A percentile compares a stretch with the other conserved stretches of the same genome.
phyloP scores from a whole-genome alignment of 306 rosid genomes.

The Arachis stenosperma region DNA sequence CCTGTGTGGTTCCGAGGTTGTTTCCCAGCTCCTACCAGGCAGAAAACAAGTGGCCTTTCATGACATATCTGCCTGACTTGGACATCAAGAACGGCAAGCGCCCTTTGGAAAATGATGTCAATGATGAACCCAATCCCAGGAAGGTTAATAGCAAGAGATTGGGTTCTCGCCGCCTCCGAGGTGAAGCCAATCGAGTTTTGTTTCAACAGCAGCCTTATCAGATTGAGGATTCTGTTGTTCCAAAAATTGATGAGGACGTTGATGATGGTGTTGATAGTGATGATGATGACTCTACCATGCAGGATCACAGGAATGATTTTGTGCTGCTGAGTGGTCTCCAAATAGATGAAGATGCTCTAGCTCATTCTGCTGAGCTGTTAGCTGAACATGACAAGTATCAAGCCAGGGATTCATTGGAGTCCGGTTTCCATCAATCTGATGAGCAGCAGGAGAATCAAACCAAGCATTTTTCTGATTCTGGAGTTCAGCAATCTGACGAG shows the following conservation, averaged over 20 bases:
- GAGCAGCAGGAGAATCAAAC: conserved; percentile 15
- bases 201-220: conserved; percentile 20
- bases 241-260: conserved; percentile 44
- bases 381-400: conserved; percentile 31
- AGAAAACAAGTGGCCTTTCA: conserved; percentile 62
- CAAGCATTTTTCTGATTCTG: conserved; percentile 24
- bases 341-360: conserved; percentile 24
- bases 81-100: conserved; percentile 57
- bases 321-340: conserved; percentile 12
- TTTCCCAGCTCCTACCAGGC: conserved; percentile 67
- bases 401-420: conserved; percentile 26
- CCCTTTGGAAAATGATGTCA: conserved; percentile 41
- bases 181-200: conserved; percentile 29
- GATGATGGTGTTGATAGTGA: conserved; percentile 37
- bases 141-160: conserved; percentile 43
- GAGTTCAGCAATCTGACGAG: conserved; percentile 25
- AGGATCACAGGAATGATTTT: not conserved
- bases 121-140: conserved; percentile 46
- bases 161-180: conserved; percentile 39
- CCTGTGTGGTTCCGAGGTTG: conserved; percentile 65
- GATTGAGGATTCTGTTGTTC: conserved; percentile 39
- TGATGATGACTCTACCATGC: conserved; percentile 49
- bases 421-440: not conserved
- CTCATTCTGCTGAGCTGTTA: conserved; percentile 6
- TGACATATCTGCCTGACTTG: conserved; percentile 52